Evolutionary conservation across 1,284 basidiomycete genomes (phyloP).

Genomic region (Neolentinus lepideus): DNA sequence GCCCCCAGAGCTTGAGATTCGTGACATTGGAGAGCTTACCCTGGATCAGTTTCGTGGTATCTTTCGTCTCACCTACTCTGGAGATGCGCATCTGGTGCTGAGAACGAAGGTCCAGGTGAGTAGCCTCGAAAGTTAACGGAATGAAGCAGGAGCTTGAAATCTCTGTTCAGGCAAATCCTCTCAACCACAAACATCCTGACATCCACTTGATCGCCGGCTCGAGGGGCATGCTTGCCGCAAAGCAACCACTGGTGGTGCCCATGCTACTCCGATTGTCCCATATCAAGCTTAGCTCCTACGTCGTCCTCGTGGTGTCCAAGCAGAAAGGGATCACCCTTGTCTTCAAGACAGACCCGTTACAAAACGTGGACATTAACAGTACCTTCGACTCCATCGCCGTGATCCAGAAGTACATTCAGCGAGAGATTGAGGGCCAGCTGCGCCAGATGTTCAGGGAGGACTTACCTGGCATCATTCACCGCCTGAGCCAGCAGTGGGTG

Average conservation of each 20-base stretch:
- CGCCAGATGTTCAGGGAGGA: slow-evolving; percentile 98
- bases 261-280: slow-evolving; percentile 97
- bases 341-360: slow-evolving; percentile 98
- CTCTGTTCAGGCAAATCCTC: slow-evolving; percentile 76
- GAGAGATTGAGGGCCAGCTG: slow-evolving; percentile 95
- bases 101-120: slow-evolving; percentile 93
- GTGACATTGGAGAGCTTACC: slow-evolving; percentile 96
- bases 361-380: slow-evolving; percentile 95
- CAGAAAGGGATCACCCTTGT: slow-evolving; percentile 98
- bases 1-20: slow-evolving; percentile 96
- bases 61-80: slow-evolving; percentile 91
- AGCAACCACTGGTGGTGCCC: slow-evolving; percentile 90
- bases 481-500: slow-evolving; percentile 92
- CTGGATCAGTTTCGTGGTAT: slow-evolving; percentile 96
- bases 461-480: slow-evolving; percentile 94
- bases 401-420: slow-evolving; percentile 94
- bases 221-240: slow-evolving; percentile 84
- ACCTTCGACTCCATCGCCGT: slow-evolving; percentile 98
- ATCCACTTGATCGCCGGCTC: slow-evolving; percentile 72
- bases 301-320: slow-evolving; percentile 95
- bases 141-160: slow-evolving; percentile 2
- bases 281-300: slow-evolving; percentile 91
- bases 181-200: slow-evolving; percentile 85
- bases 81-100: slow-evolving; percentile 94
- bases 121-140: no score